Percentiles rank a stretch among this genome's conserved stretches.
These are phyloP conservation scores for Zostera marina DNA, from an alignment of 116 monocot genomes.

Conservation along the genomic window DNA sequence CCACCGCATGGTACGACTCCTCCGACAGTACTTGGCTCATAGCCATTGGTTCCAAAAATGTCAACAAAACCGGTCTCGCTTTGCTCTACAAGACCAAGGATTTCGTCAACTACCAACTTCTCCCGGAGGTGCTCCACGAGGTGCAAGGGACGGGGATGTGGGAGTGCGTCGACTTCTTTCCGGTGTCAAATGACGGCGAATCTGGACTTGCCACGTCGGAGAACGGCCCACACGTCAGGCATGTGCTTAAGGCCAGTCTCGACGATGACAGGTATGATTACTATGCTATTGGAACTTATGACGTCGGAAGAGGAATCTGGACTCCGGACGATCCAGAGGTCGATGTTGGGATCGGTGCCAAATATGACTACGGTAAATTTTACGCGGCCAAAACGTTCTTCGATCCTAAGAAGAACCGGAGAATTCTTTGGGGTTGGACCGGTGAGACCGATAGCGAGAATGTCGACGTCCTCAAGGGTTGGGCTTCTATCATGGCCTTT, in stretches of 20 bases:
- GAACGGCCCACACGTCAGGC: conserved; percentile 25
- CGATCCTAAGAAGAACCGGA: conserved; percentile 22
- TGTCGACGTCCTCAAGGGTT: conserved; percentile 38
- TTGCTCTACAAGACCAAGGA: conserved; percentile 53
- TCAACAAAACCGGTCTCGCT: conserved; percentile 21
- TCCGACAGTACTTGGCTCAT: conserved; percentile 27
- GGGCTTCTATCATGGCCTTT: conserved; percentile 57
- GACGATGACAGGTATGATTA: conserved; percentile 65
- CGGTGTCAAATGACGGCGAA: conserved; percentile 21
- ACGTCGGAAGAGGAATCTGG: conserved; percentile 21
- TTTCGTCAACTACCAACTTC: conserved; percentile 41
- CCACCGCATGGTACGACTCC: conserved; percentile 56
- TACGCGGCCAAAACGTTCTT: conserved; percentile 73
- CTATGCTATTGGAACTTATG: conserved; percentile 55
- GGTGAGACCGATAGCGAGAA: conserved; percentile 55
- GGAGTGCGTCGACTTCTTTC: conserved; percentile 92
- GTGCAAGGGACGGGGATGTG: conserved; percentile 68
- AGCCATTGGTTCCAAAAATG: conserved; percentile 51
- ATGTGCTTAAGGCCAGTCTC: conserved; percentile 63
- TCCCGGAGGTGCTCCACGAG: conserved; percentile 31
- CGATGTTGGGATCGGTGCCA: conserved; percentile 47
- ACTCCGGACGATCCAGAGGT: conserved; percentile 30
- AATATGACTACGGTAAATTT: conserved; percentile 54
- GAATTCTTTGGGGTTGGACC: conserved; percentile 63
- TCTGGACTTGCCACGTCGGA: conserved; percentile 33